These are phyloP conservation scores for Eucalyptus sideroxylon DNA, from an alignment of 345 rosid genomes.

Conservation along the genomic window DNA sequence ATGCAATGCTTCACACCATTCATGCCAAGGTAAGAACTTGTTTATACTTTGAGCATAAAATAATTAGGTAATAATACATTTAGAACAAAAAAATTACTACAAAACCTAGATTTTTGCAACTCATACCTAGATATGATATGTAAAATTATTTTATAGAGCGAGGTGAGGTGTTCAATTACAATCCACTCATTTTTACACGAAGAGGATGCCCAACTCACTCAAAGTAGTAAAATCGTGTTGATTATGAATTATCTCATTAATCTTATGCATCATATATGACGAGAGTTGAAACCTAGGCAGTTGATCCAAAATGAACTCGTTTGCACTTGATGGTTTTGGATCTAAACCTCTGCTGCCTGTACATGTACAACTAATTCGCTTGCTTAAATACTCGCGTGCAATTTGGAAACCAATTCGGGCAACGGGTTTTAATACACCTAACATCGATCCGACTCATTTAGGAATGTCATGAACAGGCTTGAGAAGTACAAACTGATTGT, in stretches of 20 bases:
- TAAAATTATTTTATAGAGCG: not conserved
- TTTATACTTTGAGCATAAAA: not conserved
- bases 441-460: not conserved
- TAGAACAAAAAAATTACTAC: not conserved
- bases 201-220: not conserved
- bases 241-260: not conserved
- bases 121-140: not conserved
- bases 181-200: not conserved
- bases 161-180: not conserved
- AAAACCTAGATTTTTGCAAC: not conserved
- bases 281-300: not conserved
- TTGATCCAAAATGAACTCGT: not conserved
- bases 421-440: not conserved
- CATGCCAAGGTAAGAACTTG: constrained; percentile 26
- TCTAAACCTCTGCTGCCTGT: not conserved
- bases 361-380: not conserved
- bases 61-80: not conserved
- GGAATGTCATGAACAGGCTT: not conserved
- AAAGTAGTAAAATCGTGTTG: not conserved
- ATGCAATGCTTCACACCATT: constrained; percentile 8
- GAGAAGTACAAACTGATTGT: not conserved
- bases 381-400: not conserved
- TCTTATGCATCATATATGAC: not conserved
- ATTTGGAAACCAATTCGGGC: not conserved
- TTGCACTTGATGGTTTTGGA: not conserved